Percentiles rank a stretch among this genome's conserved stretches.
Evolutionary conservation across 2,329 filamentous ascomycete genomes (phyloP).

Genomic region (Paecilomyces sp.): DNA sequence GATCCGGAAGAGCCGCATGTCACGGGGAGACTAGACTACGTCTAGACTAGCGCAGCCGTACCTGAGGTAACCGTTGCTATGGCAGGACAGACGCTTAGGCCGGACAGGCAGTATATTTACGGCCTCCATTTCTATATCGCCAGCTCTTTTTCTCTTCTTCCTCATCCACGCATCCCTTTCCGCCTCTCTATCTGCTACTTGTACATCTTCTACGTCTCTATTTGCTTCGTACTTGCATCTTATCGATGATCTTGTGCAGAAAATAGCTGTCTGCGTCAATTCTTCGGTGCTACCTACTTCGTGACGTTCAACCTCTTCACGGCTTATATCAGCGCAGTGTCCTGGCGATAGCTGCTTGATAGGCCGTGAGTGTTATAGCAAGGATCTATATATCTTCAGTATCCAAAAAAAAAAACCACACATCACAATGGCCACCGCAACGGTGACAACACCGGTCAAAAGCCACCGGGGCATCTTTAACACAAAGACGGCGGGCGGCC

Average conservation of each 20-base stretch:
- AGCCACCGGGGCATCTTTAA: slow-evolving; percentile 91
- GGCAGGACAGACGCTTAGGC: slow-evolving; percentile 23
- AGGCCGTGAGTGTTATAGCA: slow-evolving; percentile 14
- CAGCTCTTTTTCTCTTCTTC: slow-evolving; percentile 11
- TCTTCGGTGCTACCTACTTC: not conserved
- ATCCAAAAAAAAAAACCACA: not conserved
- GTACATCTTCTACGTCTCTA: slow-evolving; percentile 25
- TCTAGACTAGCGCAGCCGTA: slow-evolving; percentile 16
- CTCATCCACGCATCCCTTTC: slow-evolving; percentile 13
- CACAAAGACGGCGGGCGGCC: slow-evolving; percentile 84
- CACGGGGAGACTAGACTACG: too few relatives aligned
- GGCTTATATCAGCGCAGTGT: slow-evolving; percentile 30
- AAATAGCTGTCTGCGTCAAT: slow-evolving; percentile 12
- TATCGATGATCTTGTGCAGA: slow-evolving; percentile 15
- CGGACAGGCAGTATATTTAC: slow-evolving; percentile 31
- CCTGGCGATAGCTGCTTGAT: slow-evolving; percentile 23
- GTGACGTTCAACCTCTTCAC: slow-evolving; percentile 10
- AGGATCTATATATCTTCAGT: not conserved
- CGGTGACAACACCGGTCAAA: slow-evolving; percentile 87
- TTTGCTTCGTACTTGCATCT: slow-evolving; percentile 18
- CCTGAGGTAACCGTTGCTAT: slow-evolving; percentile 28
- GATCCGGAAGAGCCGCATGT: slow-evolving; percentile 18
- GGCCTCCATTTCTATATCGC: slow-evolving; percentile 13
- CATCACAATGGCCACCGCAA: slow-evolving; percentile 68
- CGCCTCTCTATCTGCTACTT: slow-evolving; percentile 16